A percentile compares a stretch with the other conserved stretches of the same genome.
phyloP scores from a whole-genome alignment of 2,329 filamentous ascomycete species.

The Orbilia oligospora region DNA sequence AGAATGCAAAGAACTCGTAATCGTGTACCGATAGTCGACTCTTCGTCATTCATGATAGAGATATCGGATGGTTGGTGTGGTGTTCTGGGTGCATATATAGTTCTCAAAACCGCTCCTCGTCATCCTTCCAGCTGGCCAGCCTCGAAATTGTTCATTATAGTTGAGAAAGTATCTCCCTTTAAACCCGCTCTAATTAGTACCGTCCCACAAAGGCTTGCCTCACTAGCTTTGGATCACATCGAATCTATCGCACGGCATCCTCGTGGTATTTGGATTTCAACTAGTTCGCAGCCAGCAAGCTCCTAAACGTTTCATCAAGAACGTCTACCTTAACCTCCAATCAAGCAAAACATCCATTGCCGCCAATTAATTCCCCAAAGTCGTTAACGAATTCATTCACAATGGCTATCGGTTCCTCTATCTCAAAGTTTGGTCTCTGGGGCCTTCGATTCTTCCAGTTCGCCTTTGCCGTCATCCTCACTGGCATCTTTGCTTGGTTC shows the following conservation, averaged over 20 bases:
- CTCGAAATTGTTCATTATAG: not conserved
- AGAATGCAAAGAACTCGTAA: no score
- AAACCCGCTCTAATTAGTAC: no score
- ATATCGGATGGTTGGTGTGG: conserved; percentile 25
- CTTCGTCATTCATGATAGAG: conserved; percentile 12
- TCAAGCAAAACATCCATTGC: not conserved
- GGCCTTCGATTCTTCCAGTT: conserved; percentile 62
- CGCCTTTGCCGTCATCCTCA: conserved; percentile 62
- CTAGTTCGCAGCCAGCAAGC: no score
- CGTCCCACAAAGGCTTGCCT: no score
- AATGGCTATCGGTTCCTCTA: conserved; percentile 36
- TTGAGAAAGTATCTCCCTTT: conserved; percentile 3
- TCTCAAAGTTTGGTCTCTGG: conserved; percentile 59
- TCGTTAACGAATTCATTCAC: conserved; percentile 4
- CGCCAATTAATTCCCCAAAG: not conserved
- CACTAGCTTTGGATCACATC: no score
- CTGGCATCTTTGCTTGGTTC: conserved; percentile 62
- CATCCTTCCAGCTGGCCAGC: not conserved
- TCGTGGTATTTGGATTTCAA: not conserved
- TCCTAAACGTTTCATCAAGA: not conserved
- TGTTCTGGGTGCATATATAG: conserved; percentile 18
- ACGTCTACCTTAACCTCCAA: not conserved
- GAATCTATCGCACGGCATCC: not conserved
- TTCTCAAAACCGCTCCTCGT: conserved; percentile 30
- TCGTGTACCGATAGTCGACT: no score